Percentiles rank a stretch among this genome's conserved stretches.
phyloP scores from a whole-genome alignment of 1,284 basidiomycete species.

The Pseudozyma pruni region DNA sequence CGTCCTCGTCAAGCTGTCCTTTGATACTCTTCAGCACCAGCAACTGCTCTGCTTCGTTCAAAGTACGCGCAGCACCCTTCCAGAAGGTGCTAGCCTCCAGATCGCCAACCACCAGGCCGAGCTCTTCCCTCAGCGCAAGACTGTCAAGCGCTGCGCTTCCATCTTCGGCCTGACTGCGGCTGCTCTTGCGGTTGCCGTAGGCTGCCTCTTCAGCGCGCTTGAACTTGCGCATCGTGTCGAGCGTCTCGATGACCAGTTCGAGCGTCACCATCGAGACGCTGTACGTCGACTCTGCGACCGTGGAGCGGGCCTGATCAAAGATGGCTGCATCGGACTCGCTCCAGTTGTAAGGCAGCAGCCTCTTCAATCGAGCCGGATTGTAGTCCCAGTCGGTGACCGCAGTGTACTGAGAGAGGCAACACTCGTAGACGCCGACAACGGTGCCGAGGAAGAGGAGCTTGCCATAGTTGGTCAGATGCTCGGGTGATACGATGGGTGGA shows the following conservation, averaged over 20 bases:
- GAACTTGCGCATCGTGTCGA: slow-evolving; percentile 43
- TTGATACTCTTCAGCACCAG: slow-evolving; percentile 11
- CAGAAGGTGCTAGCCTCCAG: slow-evolving; percentile 40
- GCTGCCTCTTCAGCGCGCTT: slow-evolving; percentile 30
- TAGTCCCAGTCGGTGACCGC: slow-evolving; percentile 49
- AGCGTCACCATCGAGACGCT: slow-evolving; percentile 43
- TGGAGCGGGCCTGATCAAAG: slow-evolving; percentile 21
- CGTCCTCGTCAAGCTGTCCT: neutral
- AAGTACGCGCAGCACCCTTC: slow-evolving; percentile 20
- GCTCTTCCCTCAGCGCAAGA: slow-evolving; percentile 36
- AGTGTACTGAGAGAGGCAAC: slow-evolving; percentile 37
- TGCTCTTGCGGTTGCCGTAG: slow-evolving; percentile 29
- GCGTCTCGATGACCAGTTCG: slow-evolving; percentile 42
- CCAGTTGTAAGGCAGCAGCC: slow-evolving; percentile 40
- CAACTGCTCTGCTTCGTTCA: slow-evolving; percentile 29
- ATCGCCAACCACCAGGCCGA: slow-evolving; percentile 33
- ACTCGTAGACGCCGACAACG: slow-evolving; percentile 31
- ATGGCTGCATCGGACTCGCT: slow-evolving; percentile 23
- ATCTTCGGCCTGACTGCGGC: slow-evolving; percentile 31
- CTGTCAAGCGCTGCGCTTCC: slow-evolving; percentile 37
- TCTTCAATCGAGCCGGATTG: slow-evolving; percentile 33
- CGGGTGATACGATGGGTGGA: slow-evolving; percentile 11
- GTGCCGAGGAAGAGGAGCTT: slow-evolving; percentile 24
- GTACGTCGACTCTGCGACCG: slow-evolving; percentile 30
- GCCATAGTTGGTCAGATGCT: slow-evolving; percentile 19